phyloP scores from a whole-genome alignment of 768 basidiomycete genomes.

The Tricholoma terreum region DNA sequence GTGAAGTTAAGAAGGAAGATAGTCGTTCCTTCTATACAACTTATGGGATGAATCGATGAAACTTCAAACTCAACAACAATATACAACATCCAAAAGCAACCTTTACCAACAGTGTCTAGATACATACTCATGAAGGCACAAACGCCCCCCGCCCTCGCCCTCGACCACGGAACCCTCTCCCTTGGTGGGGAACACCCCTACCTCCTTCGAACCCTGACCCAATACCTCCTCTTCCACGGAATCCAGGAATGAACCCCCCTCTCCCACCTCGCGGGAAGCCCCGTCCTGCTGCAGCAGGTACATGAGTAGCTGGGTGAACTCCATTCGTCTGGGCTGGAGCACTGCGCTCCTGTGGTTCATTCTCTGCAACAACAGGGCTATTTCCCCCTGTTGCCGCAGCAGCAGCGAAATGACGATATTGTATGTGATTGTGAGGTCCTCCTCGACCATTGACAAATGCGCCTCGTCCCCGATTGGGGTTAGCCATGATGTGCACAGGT shows the following conservation, averaged over 20 bases:
- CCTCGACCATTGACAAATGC: conserved; percentile 35
- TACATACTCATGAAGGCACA: conserved; percentile 23
- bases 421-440: conserved; percentile 17
- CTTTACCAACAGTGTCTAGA: no score
- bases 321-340: conserved; percentile 15
- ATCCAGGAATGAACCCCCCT: conserved; percentile 26
- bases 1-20: no score
- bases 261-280: conserved; percentile 27
- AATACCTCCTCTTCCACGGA: conserved; percentile 29
- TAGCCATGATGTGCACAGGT: conserved; percentile 71
- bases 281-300: conserved; percentile 16
- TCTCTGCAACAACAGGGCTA: not conserved
- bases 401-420: not conserved
- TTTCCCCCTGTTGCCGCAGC: not conserved
- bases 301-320: not conserved
- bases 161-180: conserved; percentile 34
- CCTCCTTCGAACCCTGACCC: conserved; percentile 27
- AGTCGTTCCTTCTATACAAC: no score
- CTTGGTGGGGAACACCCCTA: conserved; percentile 28
- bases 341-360: not conserved
- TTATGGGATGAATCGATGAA: no score
- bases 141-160: conserved; percentile 32
- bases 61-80: no score
- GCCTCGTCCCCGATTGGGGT: conserved; percentile 58
- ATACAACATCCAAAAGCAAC: no score